Conservation (phyloP, 2,329 filamentous ascomycete species). For the Calonectria fujianensis region DNA sequence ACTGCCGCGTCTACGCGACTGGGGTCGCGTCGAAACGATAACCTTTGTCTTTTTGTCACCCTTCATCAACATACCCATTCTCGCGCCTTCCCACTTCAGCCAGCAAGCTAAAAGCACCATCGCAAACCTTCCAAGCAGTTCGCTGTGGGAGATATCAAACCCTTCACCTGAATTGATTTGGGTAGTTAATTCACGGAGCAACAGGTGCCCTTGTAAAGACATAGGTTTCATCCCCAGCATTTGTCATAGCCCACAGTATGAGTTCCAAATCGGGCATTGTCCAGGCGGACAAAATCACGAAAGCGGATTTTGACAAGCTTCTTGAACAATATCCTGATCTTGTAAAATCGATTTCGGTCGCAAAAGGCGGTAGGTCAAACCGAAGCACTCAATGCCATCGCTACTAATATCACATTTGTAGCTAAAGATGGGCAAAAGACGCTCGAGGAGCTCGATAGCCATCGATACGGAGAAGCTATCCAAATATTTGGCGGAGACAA, state of each 20-base stretch:
- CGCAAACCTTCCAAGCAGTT: too few species aligned
- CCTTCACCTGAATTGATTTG: not conserved
- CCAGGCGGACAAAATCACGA: conserved; percentile 52
- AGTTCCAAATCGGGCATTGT: conserved; percentile 35
- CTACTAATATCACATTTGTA: conserved; percentile 49
- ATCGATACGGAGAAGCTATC: conserved; percentile 75
- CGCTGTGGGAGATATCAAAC: not conserved
- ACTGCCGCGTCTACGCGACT: conserved; percentile 2
- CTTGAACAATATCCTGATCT: conserved; percentile 64
- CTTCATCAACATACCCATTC: not conserved
- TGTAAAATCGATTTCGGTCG: conserved; percentile 65
- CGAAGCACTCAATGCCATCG: not conserved
- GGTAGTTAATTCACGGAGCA: too few species aligned
- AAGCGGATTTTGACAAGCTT: conserved; percentile 59
- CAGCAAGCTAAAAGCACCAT: not conserved
- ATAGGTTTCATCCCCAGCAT: not conserved
- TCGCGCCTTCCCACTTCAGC: not conserved
- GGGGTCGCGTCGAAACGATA: conserved; percentile 11
- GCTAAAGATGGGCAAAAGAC: conserved; percentile 70
- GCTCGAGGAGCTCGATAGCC: conserved; percentile 75
- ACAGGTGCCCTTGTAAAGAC: not conserved
- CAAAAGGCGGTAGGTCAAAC: conserved; percentile 65
- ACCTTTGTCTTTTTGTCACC: not conserved
- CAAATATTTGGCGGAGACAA: conserved; percentile 63
- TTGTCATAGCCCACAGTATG: conserved; percentile 39